These are phyloP conservation scores for Colletotrichum lindemuthianum DNA, from an alignment of 2,329 filamentous ascomycete genomes.

Conservation along the genomic window DNA sequence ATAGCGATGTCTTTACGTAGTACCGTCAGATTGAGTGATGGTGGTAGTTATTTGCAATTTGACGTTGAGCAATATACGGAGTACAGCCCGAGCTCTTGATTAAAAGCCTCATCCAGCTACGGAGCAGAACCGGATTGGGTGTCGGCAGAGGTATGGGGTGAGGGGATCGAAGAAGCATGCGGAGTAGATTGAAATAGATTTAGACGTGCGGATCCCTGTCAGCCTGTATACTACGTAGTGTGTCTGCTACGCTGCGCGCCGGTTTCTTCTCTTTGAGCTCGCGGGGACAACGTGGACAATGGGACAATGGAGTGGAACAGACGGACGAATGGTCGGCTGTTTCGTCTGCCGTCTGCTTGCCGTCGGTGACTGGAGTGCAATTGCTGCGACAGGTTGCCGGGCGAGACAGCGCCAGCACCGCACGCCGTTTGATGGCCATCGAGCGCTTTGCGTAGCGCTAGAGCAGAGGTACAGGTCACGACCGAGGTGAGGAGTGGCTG, in stretches of 20 bases:
- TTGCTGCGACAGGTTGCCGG: conserved; percentile 13
- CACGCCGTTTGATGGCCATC: conserved; percentile 19
- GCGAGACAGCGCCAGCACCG: conserved; percentile 17
- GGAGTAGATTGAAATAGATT: conserved; percentile 4
- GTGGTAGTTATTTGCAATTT: background rate
- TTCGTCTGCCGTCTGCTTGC: background rate
- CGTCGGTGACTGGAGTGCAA: background rate
- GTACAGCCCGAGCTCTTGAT: background rate
- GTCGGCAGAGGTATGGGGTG: background rate
- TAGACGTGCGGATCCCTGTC: conserved; percentile 8
- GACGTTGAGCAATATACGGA: background rate
- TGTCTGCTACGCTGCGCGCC: background rate
- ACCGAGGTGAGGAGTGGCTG: conserved; percentile 25
- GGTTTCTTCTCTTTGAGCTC: background rate
- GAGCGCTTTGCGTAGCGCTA: conserved; percentile 11
- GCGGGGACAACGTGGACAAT: background rate
- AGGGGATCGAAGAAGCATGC: conserved; percentile 10
- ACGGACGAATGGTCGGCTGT: background rate
- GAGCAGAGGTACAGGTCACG: background rate
- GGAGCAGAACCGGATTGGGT: background rate
- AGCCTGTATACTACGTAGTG: background rate
- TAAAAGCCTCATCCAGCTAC: background rate
- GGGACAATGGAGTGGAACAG: background rate
- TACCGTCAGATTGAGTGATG: conserved; percentile 1
- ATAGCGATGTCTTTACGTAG: background rate